Conservation (phyloP, 169 alveolate genomes). For the Cryptosporidium baileyi region DNA sequence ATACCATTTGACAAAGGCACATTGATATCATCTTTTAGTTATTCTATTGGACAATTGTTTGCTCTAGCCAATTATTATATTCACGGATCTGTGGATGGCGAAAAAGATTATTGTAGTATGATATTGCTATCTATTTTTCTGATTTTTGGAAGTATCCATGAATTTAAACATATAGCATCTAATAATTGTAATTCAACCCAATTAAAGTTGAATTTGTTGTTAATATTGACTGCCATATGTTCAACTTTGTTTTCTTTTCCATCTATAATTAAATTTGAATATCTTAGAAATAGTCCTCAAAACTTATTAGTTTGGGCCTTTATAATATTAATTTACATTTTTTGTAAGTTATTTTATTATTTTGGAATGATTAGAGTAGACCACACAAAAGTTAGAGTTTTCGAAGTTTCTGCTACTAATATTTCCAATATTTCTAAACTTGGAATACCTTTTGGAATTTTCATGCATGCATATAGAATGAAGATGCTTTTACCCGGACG, state of each 20-base stretch:
- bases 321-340: too few species aligned
- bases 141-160: conserved; percentile 3
- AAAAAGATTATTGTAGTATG: not conserved
- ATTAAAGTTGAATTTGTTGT: not conserved
- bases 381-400: not conserved
- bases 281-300: not conserved
- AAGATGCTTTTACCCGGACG: conserved; percentile 6
- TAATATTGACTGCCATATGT: not conserved
- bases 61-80: not conserved
- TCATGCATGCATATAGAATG: conserved; percentile 9
- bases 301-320: not conserved
- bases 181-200: not conserved
- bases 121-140: not conserved
- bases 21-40: conserved; percentile 8
- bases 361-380: conserved; percentile 9
- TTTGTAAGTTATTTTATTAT: conserved; percentile 6
- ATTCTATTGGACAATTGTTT: conserved; percentile 15
- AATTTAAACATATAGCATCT: not conserved
- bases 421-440: conserved; percentile 25
- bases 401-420: conserved; percentile 32
- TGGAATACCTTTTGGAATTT: conserved; percentile 43
- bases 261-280: conserved; percentile 1
- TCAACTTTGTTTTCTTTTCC: not conserved
- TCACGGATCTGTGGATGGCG: conserved; percentile 16
- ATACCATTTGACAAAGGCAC: conserved; percentile 24